A percentile compares a stretch with the other conserved stretches of the same genome.
Conservation (phyloP, 257 asterid genomes). For the Buddleja alternifolia region DNA sequence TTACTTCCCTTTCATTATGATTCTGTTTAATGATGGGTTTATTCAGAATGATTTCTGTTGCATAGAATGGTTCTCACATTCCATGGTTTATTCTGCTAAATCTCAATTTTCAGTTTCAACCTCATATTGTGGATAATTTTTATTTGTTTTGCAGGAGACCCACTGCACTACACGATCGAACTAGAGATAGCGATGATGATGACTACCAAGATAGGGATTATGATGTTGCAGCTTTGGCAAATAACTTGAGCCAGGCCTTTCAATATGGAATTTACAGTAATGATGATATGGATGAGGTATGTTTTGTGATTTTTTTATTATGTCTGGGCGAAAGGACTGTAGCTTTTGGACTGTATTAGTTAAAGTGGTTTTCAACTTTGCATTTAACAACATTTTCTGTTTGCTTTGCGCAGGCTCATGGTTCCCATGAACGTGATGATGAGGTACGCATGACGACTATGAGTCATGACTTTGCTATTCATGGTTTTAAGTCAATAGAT, state of each 20-base stretch:
- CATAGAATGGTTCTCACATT: not conserved
- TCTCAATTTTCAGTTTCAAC: constrained; percentile 10
- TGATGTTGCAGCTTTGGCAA: constrained; percentile 96
- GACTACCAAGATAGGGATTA: constrained; percentile 94
- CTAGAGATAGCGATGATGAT: constrained; percentile 92
- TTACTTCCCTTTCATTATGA: constrained; percentile 16
- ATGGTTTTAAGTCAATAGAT: constrained; percentile 18
- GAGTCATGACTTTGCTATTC: constrained; percentile 17
- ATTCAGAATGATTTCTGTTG: constrained; percentile 18
- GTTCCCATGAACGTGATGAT: constrained; percentile 74
- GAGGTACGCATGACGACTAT: constrained; percentile 52
- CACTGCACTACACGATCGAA: constrained; percentile 76
- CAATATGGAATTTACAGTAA: constrained; percentile 84
- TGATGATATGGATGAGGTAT: constrained; percentile 77
- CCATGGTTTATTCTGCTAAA: constrained; percentile 2
- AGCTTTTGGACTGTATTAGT: constrained; percentile 18
- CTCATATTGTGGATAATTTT: constrained; percentile 9
- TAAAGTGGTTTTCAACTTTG: not conserved
- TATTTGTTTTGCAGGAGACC: constrained; percentile 73
- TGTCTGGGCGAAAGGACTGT: constrained; percentile 14
- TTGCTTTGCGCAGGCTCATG: constrained; percentile 64
- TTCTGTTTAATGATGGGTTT: constrained; percentile 10
- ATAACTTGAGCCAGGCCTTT: constrained; percentile 90
- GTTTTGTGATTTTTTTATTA: constrained; percentile 19
- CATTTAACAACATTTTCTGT: constrained; percentile 22